phyloP scores from a whole-genome alignment of 2,329 filamentous ascomycete species.

The Corinectria fuckeliana region DNA sequence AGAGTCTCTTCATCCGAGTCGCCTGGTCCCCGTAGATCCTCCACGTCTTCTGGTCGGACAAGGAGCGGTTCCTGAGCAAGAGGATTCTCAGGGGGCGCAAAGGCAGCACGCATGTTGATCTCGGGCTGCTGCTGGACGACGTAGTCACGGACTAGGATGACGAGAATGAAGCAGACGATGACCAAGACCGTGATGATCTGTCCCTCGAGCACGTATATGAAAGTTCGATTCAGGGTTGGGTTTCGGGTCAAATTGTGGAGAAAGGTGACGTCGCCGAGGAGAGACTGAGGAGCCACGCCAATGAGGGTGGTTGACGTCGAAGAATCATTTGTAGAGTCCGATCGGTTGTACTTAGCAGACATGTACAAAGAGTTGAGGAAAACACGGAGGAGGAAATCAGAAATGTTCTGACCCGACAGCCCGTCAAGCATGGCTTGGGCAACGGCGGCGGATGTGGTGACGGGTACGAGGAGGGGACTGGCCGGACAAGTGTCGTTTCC shows the following conservation, averaged over 20 bases:
- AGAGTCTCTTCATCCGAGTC: constrained; percentile 43
- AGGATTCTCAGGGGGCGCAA: constrained; percentile 54
- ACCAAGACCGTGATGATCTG: constrained; percentile 92
- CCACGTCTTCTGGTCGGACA: constrained; percentile 33
- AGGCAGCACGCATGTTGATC: constrained; percentile 78
- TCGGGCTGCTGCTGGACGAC: constrained; percentile 97
- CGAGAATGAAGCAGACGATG: constrained; percentile 92
- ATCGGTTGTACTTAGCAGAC: constrained; percentile 29
- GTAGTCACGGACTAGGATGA: constrained; percentile 96
- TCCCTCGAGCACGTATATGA: constrained; percentile 87
- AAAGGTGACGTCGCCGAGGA: constrained; percentile 64
- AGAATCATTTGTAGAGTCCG: constrained; percentile 20
- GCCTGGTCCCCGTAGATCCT: constrained; percentile 29
- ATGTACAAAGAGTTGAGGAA: constrained; percentile 40
- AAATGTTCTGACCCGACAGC: constrained; percentile 41
- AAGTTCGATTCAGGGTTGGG: constrained; percentile 74
- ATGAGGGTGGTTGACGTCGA: constrained; percentile 18
- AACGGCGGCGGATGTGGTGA: constrained; percentile 42
- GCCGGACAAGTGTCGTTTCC: constrained; percentile 43
- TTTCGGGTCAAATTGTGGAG: constrained; percentile 71
- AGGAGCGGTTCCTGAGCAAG: constrained; percentile 35
- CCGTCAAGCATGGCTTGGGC: constrained; percentile 41
- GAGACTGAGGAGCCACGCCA: constrained; percentile 31
- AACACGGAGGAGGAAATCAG: constrained; percentile 42
- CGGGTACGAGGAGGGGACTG: constrained; percentile 43